Conservation (phyloP, 495 filamentous ascomycete genomes). For the Penicillium coffeae region DNA sequence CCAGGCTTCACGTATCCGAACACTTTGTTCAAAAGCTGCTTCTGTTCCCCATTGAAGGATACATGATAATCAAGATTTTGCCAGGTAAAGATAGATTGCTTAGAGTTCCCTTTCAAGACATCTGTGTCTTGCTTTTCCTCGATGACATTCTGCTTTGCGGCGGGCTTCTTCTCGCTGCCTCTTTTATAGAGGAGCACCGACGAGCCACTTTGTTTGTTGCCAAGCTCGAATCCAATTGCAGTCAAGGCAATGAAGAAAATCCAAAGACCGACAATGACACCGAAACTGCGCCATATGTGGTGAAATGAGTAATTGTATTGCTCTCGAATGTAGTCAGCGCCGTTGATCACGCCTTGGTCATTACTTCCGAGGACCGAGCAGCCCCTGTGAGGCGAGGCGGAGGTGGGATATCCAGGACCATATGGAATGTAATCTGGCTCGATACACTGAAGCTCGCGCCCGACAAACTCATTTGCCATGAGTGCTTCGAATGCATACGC, state of each 20-base stretch:
- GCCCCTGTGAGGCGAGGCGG: conserved; percentile 59
- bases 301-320: conserved; percentile 58
- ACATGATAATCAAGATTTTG: conserved; percentile 66
- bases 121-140: conserved; percentile 12
- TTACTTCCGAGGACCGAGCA: conserved; percentile 67
- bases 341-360: conserved; percentile 53
- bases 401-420: conserved; percentile 54
- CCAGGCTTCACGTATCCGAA: conserved; percentile 79
- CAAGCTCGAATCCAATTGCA: conserved; percentile 57
- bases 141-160: conserved; percentile 23
- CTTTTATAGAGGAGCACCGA: conserved; percentile 60
- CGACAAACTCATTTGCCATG: conserved; percentile 86
- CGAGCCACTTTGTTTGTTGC: conserved; percentile 60
- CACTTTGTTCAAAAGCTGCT: conserved; percentile 65
- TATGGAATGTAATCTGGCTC: conserved; percentile 59
- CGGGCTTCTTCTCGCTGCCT: conserved; percentile 37
- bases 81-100: conserved; percentile 46
- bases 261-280: conserved; percentile 74
- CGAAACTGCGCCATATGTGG: conserved; percentile 76
- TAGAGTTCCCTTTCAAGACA: conserved; percentile 18
- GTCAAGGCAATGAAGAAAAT: conserved; percentile 66
- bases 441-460: conserved; percentile 77
- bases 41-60: conserved; percentile 49
- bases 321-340: conserved; percentile 59
- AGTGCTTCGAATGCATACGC: conserved; percentile 83